Evolutionary conservation across 1,139 yeast genomes (phyloP).

Genomic region (Lodderomyces elongisporus): DNA sequence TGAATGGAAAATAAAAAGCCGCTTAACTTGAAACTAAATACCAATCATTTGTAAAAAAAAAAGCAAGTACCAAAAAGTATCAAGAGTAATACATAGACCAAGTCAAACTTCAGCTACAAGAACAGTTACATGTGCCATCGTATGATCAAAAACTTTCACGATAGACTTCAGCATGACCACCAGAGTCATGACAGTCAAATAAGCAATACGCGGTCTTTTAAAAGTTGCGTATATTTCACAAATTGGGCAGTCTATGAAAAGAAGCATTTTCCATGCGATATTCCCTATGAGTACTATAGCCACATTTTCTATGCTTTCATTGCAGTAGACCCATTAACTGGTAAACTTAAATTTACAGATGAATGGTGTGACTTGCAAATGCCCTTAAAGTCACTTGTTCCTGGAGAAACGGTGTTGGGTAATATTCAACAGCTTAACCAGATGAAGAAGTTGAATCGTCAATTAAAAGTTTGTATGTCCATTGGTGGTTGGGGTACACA

Average conservation of each 20-base stretch:
- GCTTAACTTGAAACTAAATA: too few species aligned
- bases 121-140: constrained; percentile 9
- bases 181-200: not conserved
- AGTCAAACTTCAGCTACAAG: too few species aligned
- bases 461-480: constrained; percentile 60
- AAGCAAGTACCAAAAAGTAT: too few species aligned
- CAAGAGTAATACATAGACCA: too few species aligned
- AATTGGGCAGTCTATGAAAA: constrained; percentile 73
- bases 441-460: constrained; percentile 44
- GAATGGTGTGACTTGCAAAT: constrained; percentile 62
- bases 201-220: constrained; percentile 9
- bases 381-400: constrained; percentile 26
- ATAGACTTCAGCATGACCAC: constrained; percentile 4
- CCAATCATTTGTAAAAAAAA: too few species aligned
- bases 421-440: constrained; percentile 52
- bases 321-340: constrained; percentile 49
- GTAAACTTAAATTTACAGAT: constrained; percentile 53
- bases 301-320: constrained; percentile 79
- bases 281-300: constrained; percentile 54
- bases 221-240: constrained; percentile 34
- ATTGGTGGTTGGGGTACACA: constrained; percentile 87
- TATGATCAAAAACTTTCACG: constrained; percentile 10
- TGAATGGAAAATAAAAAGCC: too few species aligned
- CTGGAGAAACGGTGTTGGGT: constrained; percentile 33
- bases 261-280: constrained; percentile 59